A percentile compares a stretch with the other conserved stretches of the same genome.
Evolutionary conservation across 306 rosid species (phyloP).

Genomic region (Dalbergia cochinchinensis): DNA sequence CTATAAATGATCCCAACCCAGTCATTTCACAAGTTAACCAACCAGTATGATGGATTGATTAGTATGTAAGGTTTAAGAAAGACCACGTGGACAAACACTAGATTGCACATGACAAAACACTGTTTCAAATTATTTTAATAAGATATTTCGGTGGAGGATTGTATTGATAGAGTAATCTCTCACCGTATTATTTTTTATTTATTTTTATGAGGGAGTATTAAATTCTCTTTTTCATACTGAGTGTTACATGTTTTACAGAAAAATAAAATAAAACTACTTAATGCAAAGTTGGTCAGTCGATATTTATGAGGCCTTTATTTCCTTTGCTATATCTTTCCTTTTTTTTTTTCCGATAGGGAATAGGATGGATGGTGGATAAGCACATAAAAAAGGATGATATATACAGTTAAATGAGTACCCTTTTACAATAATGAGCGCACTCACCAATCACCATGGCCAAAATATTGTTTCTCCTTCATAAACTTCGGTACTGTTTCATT

Average conservation of each 20-base stretch:
- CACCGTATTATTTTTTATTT: neutral
- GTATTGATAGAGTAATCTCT: neutral
- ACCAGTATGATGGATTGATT: neutral
- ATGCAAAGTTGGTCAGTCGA: neutral
- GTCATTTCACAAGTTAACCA: neutral
- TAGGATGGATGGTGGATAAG: neutral
- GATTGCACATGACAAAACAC: neutral
- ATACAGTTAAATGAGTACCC: neutral
- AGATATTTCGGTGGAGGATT: neutral
- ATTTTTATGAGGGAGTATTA: no score
- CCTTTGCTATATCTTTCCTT: neutral
- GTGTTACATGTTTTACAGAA: no score
- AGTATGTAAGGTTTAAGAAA: no score
- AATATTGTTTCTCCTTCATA: neutral
- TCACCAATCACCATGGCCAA: neutral
- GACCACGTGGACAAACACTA: neutral
- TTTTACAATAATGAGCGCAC: neutral
- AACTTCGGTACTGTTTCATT: neutral
- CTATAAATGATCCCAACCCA: neutral
- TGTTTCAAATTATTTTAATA: neutral
- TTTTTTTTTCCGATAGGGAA: neutral
- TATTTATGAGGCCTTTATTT: neutral
- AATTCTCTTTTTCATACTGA: no score
- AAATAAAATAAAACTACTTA: no score
- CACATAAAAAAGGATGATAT: neutral